These are phyloP conservation scores for Neocallimastix lanati DNA, from an alignment of 192 early-diverging fungal species.

Conservation along the genomic window DNA sequence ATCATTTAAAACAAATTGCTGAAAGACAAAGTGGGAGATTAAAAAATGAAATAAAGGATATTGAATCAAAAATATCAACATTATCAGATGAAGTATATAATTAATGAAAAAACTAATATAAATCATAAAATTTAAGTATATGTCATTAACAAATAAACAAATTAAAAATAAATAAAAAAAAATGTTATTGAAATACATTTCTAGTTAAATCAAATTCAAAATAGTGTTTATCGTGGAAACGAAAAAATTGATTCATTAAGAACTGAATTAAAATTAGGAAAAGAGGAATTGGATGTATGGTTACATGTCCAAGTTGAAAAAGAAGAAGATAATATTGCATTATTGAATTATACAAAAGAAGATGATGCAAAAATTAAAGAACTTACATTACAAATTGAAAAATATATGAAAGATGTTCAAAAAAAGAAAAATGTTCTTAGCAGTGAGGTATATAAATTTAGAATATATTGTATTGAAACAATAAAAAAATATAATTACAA, in stretches of 20 bases:
- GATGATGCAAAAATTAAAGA: conserved; percentile 31
- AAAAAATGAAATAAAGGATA: conserved; percentile 21
- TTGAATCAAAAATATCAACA: conserved; percentile 26
- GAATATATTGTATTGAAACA: no score
- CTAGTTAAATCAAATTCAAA: conserved; percentile 19
- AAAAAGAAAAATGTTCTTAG: conserved; percentile 27
- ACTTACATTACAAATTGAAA: conserved; percentile 27
- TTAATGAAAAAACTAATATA: not conserved
- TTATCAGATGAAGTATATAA: conserved; percentile 22
- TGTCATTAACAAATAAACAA: no score
- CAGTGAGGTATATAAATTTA: conserved; percentile 16
- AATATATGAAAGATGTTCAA: conserved; percentile 36
- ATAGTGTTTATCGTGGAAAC: conserved; percentile 31
- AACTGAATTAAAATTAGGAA: conserved; percentile 28
- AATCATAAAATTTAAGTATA: no score
- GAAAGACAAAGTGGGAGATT: conserved; percentile 30
- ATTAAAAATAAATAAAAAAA: no score
- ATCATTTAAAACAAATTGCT: conserved; percentile 35
- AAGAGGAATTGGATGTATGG: conserved; percentile 39
- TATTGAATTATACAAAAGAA: conserved; percentile 36
- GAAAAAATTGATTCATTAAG: conserved; percentile 29
- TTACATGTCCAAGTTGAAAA: conserved; percentile 35
- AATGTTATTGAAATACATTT: not conserved
- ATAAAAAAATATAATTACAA: no score
- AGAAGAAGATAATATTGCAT: conserved; percentile 34